Evolutionary conservation across 768 basidiomycete species (phyloP), one percentile per base, ranked within the genome.

Genomic region (Daedaleopsis nitida): DNA sequence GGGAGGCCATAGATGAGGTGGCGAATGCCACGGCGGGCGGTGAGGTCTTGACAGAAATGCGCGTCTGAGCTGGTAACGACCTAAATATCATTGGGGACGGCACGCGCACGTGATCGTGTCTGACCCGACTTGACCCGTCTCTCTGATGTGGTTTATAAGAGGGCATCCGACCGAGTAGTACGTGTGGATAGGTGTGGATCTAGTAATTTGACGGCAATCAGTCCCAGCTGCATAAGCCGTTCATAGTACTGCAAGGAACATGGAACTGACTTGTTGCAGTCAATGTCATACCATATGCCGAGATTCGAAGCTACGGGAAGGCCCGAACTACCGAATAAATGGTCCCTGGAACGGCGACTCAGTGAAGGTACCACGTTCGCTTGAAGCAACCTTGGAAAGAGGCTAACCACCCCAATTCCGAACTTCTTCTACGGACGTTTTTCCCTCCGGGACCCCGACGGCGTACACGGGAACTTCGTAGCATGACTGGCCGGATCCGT

Each of bases 21-120:
- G 52, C 34, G 37, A n/a, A n/a, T 39, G 52, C 52, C 52, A 53
- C 34, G 37, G 32, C 13, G 52, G 52, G 34, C 52, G 52, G 52
- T 16, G 35, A 19, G 7, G 52, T 19, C 27, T 32, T 12, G 35
- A 21, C 38, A 53, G 17, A 42, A 19, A 42, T 19, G 1, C 21
- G 52, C 52, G 52, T 23, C 23, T 24, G n/a, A 21, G 9, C 44
- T 10, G 10, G 9, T 9, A 34, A 19, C n/a, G 35, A 42, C 52
- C 37, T 53, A 53, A 53, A 53, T 53, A 53, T 13, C 17, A 50
- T 38, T 14, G 37, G 52, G n/a, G 1, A 9, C 3, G 23, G 42
- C 52, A 34, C 52, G 52, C 10, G 35, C 52, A 53, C 52, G 52
- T 53, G 52, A 53, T 53, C 52, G 52, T 53, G 52, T 53, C 19